Base-by-base conservation (phyloP, 805 yeast genomes). In the Osmozyma mogii region DNA sequence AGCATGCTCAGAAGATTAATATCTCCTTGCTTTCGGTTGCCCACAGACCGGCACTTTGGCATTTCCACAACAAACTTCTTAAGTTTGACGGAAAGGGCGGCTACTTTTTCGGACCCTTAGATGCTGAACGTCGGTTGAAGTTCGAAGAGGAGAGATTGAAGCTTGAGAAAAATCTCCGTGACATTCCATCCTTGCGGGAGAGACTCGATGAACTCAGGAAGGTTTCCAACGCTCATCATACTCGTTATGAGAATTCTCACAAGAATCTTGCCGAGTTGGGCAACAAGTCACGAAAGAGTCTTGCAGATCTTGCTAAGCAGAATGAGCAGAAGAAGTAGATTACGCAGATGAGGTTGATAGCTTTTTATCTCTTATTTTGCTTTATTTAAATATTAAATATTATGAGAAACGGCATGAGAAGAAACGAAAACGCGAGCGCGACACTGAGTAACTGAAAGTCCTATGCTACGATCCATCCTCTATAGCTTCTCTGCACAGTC, bases 31-130 rank as follows among this genome's bases (percentile, higher is more conserved):
- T 88, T 22, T 84, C 95, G 0, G 96, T 88, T 7, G 92, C 95
- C 28, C 97, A 88, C 55, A 68, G 96, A 40, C 80, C 95, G 3
- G 84, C 94, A 5, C 61, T 88, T 38, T 88, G 96, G 96, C 83
- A 83, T 52, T 88, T 84, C 63, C 97, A 88, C 54, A 72, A 79
- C 38, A 71, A 74, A 44, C 71, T 88, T 34, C 64, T 88, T 40
- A 87, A 85, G 52, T 84, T 88, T 49, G 88, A 81, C 47, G 94
- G 94, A n/a, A 72, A 74, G 46, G 89, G 89, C 2, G 75, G 75
- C 6, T 83, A 78, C 46, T 56, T 43, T 34, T 72, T 71, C 38
- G 67, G 73, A 5, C 68, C 68, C 39, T 71, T 88, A 31, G 76
- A 87, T 53, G 88, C 95, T 4, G 68, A 69, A 17, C 68, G 72